These are phyloP conservation scores for Brassica hybrid DNA, from an alignment of 441 rosid species.

Conservation along the genomic window DNA sequence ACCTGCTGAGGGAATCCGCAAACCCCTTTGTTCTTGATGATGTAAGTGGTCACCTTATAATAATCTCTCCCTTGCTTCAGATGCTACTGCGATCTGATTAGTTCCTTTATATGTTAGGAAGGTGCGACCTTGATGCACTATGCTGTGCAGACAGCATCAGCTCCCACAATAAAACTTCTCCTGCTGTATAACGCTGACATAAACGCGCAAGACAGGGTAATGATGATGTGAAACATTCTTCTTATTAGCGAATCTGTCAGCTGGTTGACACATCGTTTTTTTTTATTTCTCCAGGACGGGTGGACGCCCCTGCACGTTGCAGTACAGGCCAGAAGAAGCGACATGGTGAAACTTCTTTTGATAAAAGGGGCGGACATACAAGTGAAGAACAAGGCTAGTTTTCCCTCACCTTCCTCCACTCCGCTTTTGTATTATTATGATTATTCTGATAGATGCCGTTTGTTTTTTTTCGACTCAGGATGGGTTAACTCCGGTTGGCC, in stretches of 20 bases:
- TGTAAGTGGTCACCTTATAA: constrained; percentile 43
- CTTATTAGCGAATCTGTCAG: constrained; percentile 10
- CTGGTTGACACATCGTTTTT: constrained; percentile 11
- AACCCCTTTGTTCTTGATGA: constrained; percentile 78
- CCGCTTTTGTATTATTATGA: background rate
- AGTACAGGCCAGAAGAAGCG: constrained; percentile 83
- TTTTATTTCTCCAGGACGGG: constrained; percentile 59
- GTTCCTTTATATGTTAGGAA: constrained; percentile 54
- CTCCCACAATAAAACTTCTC: constrained; percentile 77
- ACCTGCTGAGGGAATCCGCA: constrained; percentile 88
- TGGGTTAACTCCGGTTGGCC: constrained; percentile 80
- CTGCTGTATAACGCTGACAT: constrained; percentile 81
- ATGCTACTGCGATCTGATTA: constrained; percentile 17
- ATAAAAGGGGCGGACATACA: constrained; percentile 78
- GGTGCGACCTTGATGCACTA: constrained; percentile 92
- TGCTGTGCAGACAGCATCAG: constrained; percentile 85
- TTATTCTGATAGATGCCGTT: background rate
- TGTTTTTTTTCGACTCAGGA: constrained; percentile 53
- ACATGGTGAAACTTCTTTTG: constrained; percentile 75
- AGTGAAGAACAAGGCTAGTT: constrained; percentile 64
- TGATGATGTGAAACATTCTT: constrained; percentile 34
- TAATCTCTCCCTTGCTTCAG: constrained; percentile 18
- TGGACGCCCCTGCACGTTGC: constrained; percentile 98
- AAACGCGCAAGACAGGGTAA: constrained; percentile 83
- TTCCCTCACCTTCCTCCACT: background rate